These are phyloP conservation scores for Sclerotinia sclerotiorum DNA, from an alignment of 2,329 filamentous ascomycete species.

Conservation along the genomic window DNA sequence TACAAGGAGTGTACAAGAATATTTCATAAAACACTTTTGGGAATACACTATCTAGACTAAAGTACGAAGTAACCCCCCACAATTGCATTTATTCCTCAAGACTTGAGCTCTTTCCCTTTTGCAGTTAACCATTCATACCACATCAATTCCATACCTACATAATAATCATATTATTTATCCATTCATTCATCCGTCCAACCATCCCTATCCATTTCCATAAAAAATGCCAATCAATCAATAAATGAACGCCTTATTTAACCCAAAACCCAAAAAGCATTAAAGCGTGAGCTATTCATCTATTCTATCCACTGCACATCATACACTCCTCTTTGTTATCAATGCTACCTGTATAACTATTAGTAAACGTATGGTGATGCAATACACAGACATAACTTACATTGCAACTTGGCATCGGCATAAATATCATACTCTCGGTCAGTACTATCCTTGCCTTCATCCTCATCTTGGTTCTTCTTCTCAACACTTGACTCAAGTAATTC, in stretches of 20 bases:
- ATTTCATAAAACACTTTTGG: not conserved
- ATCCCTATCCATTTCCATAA: conserved; percentile 1
- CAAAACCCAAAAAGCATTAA: conserved; percentile 4
- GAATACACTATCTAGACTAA: not conserved
- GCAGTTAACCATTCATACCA: conserved; percentile 9
- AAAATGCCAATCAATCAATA: not conserved
- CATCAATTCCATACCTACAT: conserved; percentile 5
- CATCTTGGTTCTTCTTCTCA: conserved; percentile 60
- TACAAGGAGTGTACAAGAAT: not conserved
- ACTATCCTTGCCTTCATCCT: conserved; percentile 69
- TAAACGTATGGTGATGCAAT: conserved; percentile 29
- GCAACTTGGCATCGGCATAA: conserved; percentile 87
- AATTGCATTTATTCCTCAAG: not conserved
- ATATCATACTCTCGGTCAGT: conserved; percentile 85
- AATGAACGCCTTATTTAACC: not conserved
- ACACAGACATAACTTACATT: conserved; percentile 60
- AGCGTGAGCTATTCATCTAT: conserved; percentile 20
- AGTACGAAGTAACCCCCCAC: not conserved
- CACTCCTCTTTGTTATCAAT: conserved; percentile 96
- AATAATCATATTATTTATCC: conserved; percentile 9
- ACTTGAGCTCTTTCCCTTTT: not conserved
- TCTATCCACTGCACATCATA: conserved; percentile 91
- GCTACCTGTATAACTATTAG: conserved; percentile 59
- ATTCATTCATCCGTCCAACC: not conserved
- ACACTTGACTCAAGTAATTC: conserved; percentile 60